A percentile compares a stretch with the other conserved stretches of the same genome.
These are phyloP conservation scores for Lentinula boryana DNA, from an alignment of 768 basidiomycete genomes.

Conservation along the genomic window DNA sequence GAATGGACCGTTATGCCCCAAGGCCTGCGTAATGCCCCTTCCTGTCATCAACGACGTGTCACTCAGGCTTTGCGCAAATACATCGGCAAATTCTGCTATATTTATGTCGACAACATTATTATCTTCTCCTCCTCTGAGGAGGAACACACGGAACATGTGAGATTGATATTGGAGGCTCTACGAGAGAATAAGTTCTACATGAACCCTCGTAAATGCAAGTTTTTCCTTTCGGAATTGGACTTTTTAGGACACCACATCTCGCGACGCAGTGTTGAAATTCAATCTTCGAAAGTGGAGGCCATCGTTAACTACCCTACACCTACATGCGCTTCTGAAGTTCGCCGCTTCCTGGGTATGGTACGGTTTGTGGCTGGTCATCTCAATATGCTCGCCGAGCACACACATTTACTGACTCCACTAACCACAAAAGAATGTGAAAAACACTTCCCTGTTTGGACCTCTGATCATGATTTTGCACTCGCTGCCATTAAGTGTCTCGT, in stretches of 20 bases:
- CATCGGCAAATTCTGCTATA: constrained; percentile 25
- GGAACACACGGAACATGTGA: constrained; percentile 15
- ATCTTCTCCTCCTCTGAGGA: constrained; percentile 20
- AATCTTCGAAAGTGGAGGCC: constrained; percentile 11
- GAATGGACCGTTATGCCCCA: not conserved
- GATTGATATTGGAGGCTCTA: constrained; percentile 10
- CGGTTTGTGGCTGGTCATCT: constrained; percentile 16
- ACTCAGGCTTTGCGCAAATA: constrained; percentile 17
- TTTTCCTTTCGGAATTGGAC: not conserved
- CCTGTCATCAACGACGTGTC: constrained; percentile 22
- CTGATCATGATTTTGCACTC: constrained; percentile 19
- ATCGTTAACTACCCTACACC: constrained; percentile 19
- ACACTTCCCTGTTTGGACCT: constrained; percentile 16
- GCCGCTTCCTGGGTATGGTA: constrained; percentile 17
- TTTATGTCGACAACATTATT: too few relatives aligned
- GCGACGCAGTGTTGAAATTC: constrained; percentile 13
- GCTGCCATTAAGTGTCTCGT: constrained; percentile 23
- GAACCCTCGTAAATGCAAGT: constrained; percentile 16
- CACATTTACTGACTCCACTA: constrained; percentile 10
- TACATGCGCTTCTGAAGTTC: constrained; percentile 9
- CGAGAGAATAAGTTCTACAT: constrained; percentile 12
- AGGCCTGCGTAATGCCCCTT: constrained; percentile 17
- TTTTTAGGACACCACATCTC: constrained; percentile 21
- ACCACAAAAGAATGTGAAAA: constrained; percentile 14
- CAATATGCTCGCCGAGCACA: constrained; percentile 9